phyloP scores from a whole-genome alignment of 1,284 basidiomycete genomes.

The Papiliotrema laurentii region DNA sequence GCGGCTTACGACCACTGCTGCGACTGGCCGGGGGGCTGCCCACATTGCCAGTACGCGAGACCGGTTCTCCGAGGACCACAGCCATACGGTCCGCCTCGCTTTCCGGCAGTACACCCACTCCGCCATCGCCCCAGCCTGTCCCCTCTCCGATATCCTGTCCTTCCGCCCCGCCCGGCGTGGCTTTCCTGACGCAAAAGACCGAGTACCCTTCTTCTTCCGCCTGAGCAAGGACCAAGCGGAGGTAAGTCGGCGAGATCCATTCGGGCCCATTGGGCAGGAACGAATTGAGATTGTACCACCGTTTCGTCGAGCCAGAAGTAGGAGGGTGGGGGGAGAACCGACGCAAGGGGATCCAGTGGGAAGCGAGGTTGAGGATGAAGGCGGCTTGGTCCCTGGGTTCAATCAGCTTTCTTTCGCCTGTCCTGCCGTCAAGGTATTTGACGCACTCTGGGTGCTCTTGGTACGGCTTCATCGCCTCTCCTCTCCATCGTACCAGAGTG shows the following conservation, averaged over 20 bases:
- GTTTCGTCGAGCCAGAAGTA: constrained; percentile 41
- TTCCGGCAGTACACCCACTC: constrained; percentile 38
- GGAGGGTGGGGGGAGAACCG: constrained; percentile 55
- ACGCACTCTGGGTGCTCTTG: constrained; percentile 73
- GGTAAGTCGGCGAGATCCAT: constrained; percentile 77
- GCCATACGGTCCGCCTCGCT: constrained; percentile 40
- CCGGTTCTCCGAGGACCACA: constrained; percentile 37
- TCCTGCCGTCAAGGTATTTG: neutral
- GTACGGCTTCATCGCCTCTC: constrained; percentile 70
- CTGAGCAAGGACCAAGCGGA: constrained; percentile 80
- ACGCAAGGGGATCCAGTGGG: constrained; percentile 85
- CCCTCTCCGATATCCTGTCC: constrained; percentile 25
- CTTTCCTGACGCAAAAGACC: constrained; percentile 66
- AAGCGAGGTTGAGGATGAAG: constrained; percentile 80
- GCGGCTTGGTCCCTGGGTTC: constrained; percentile 71
- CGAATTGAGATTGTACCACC: constrained; percentile 92
- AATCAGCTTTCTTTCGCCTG: neutral
- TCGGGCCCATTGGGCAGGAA: constrained; percentile 61
- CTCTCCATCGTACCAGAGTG: constrained; percentile 75
- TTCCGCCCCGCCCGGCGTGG: constrained; percentile 15
- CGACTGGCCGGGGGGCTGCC: too few species aligned
- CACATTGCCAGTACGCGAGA: constrained; percentile 4
- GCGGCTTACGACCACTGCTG: too few species aligned
- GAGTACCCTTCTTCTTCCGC: constrained; percentile 86
- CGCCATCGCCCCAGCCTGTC: constrained; percentile 42